phyloP scores from a whole-genome alignment of 345 rosid species.

The Lepidium aucheri region DNA sequence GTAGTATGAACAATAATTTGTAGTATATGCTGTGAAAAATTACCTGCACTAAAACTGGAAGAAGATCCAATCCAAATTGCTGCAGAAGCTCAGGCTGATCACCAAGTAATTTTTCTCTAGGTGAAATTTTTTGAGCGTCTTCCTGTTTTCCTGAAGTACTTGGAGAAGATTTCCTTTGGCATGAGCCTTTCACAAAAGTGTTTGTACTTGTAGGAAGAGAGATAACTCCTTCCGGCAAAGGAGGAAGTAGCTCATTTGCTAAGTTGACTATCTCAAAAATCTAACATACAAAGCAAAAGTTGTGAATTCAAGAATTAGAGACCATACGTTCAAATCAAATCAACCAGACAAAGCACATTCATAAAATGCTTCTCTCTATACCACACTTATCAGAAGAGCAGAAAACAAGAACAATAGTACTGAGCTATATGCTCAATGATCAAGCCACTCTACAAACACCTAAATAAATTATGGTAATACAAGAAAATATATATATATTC shows the following conservation, averaged over 20 bases:
- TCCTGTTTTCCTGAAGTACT: constrained; percentile 63
- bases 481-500: not conserved
- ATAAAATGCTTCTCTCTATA: not conserved
- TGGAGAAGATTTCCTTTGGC: constrained; percentile 56
- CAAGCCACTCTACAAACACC: constrained; percentile 3
- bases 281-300: constrained; percentile 30
- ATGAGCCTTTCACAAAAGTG: constrained; percentile 63
- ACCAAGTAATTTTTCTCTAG: constrained; percentile 72
- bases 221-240: constrained; percentile 84
- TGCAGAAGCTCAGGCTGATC: constrained; percentile 92
- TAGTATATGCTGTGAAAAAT: not conserved
- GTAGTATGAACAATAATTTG: not conserved
- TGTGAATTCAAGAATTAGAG: not conserved
- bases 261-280: constrained; percentile 98
- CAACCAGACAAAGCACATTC: not conserved
- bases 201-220: constrained; percentile 75
- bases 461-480: not conserved
- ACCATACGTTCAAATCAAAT: not conserved
- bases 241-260: constrained; percentile 98
- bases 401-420: not conserved
- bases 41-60: constrained; percentile 95
- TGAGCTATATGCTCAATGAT: not conserved
- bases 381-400: not conserved
- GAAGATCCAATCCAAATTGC: constrained; percentile 96
- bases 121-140: constrained; percentile 51